Percentiles rank a stretch among this genome's conserved stretches.
Conservation (phyloP, 169 alveolate species). For the Eimeria necatrix region DNA sequence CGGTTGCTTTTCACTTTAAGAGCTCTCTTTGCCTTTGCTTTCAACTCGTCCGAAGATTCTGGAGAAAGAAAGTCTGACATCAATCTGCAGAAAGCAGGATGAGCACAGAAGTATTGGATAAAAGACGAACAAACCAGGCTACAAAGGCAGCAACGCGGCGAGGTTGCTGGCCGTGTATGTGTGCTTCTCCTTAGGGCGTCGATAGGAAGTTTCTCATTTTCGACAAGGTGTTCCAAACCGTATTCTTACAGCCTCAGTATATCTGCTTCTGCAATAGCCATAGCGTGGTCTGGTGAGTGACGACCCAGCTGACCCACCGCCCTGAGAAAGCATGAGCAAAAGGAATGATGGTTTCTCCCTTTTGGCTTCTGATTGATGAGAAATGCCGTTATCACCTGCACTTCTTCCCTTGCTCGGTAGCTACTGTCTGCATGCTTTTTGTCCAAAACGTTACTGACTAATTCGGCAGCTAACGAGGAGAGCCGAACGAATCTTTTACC, state of each 20-base stretch:
- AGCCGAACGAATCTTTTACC: background rate
- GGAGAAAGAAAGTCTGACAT: slow-evolving; percentile 88
- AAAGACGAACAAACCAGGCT: background rate
- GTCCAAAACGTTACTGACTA: no score
- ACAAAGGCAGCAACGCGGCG: background rate
- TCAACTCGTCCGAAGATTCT: slow-evolving; percentile 94
- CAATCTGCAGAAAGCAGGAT: slow-evolving; percentile 75
- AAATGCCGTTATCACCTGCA: no score
- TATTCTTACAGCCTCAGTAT: slow-evolving; percentile 86
- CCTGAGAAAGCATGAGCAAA: slow-evolving; percentile 40
- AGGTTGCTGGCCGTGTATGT: background rate
- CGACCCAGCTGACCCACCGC: slow-evolving; percentile 95
- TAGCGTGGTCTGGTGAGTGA: slow-evolving; percentile 96
- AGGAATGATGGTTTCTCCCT: background rate
- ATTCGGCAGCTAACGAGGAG: background rate
- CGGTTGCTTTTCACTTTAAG: slow-evolving; percentile 85
- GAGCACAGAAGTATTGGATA: background rate
- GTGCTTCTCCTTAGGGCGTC: no score
- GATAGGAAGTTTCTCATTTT: no score
- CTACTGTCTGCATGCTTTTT: no score
- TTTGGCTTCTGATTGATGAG: background rate
- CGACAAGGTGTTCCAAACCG: background rate
- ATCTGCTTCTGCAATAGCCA: slow-evolving; percentile 96
- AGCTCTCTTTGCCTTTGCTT: slow-evolving; percentile 96
- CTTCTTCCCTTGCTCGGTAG: no score